Evolutionary conservation across 1,284 basidiomycete genomes (phyloP).

Genomic region (Salmacisia buchloeana): DNA sequence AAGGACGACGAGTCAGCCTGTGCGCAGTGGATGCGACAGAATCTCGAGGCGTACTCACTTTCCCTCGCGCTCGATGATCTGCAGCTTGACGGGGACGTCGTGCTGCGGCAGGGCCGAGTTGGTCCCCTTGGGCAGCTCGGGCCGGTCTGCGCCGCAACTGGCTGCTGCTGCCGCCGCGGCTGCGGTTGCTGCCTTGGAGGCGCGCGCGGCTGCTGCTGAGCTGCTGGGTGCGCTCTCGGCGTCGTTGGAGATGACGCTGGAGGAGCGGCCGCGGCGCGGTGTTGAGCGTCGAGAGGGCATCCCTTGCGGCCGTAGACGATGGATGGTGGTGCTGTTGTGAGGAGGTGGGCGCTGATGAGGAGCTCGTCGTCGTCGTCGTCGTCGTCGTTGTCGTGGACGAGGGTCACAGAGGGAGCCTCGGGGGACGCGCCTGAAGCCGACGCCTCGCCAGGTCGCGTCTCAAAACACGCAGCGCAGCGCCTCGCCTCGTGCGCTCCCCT

Average conservation of each 20-base stretch:
- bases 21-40: neutral
- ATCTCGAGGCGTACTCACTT: conserved; percentile 45
- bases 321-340: too few relatives aligned
- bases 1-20: neutral
- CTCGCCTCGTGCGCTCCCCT: too few relatives aligned
- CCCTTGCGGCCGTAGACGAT: too few relatives aligned
- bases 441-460: too few relatives aligned
- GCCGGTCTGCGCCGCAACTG: conserved; percentile 13
- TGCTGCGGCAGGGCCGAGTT: conserved; percentile 40
- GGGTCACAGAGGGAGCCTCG: too few relatives aligned
- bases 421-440: too few relatives aligned
- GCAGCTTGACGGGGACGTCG: conserved; percentile 64
- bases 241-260: conserved; percentile 38
- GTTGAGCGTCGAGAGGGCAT: conserved; percentile 24
- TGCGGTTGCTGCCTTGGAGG: conserved; percentile 15
- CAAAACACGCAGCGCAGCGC: too few relatives aligned
- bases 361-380: too few relatives aligned
- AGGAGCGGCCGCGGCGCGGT: conserved; percentile 41
- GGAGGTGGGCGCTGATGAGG: too few relatives aligned
- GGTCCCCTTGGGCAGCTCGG: conserved; percentile 36
- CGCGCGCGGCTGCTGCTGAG: conserved; percentile 15
- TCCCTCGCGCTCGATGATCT: conserved; percentile 72
- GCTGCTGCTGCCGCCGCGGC: too few relatives aligned
- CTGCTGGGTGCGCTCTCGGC: conserved; percentile 16
- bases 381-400: too few relatives aligned